Evolutionary conservation across 73 alveolate species (phyloP), one percentile per base, ranked within the genome.

Genomic region (Paraurostyla sp.): DNA sequence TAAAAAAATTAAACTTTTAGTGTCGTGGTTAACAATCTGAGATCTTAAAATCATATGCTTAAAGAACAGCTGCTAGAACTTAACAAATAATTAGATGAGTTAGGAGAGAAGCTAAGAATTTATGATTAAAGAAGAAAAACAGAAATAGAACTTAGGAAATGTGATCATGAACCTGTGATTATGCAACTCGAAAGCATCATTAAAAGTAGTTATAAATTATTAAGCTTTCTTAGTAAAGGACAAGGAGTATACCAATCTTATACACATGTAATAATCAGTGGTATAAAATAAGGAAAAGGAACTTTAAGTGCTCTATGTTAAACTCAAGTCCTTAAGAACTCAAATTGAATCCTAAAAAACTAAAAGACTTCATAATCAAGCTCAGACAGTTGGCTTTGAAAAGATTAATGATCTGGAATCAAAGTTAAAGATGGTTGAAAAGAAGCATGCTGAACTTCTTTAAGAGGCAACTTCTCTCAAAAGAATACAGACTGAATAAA

Each of bases 111-210:
- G 30, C 33, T 73, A n/a, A 73, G 71, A 50, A 4, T 48, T 11
- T 50, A 73, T 73, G 71, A 50, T 3, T 48, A 48, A 27, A 9
- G 25, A 27, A 45, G 87, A 25, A 73, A 73, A 33, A 42, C 30
- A 0, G 87, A 73, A 38, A 32, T 73, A 6, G 87, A 73, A 45
- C 20, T 25, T 13, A 73, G 51, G 23, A 73, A 73, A 30, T 73
- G 87, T 30, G 71, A 73, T 73, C 87, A 73, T 30, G 87, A 73
- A 48, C 87, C 68, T 0, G 6, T 48, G 15, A 73, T 73, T 6
- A 73, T 48, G 87, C 71, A 73, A 50, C 59, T 73, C 18, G 87
- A 73, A 29, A 50, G 87, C 33, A 43, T 73, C 13, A 27, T 73
- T 16, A 73, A 73, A 73, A 73, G 87, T 73, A 73, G n/a, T n/a